A percentile compares a stretch with the other conserved stretches of the same genome.
These are phyloP conservation scores for Lumnitzera racemosa DNA, from an alignment of 345 rosid genomes.

Conservation along the genomic window DNA sequence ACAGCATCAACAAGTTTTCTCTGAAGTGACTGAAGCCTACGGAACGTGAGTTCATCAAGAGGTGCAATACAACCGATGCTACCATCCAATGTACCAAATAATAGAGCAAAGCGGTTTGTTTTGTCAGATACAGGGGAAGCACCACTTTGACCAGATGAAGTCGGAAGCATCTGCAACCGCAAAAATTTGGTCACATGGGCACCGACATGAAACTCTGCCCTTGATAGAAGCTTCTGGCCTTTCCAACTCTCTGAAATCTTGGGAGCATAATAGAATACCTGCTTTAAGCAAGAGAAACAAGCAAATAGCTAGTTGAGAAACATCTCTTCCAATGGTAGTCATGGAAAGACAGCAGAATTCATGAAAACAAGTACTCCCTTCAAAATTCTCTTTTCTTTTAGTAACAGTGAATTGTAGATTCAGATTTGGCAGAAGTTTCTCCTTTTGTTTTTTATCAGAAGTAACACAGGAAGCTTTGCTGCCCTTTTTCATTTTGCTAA, in stretches of 20 bases:
- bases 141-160: conserved; percentile 41
- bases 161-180: conserved; percentile 82
- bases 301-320: neutral
- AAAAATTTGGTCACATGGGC: conserved; percentile 86
- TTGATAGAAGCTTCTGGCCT: conserved; percentile 91
- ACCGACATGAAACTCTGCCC: conserved; percentile 92
- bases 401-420: too few species aligned
- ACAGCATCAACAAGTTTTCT: conserved; percentile 83
- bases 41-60: conserved; percentile 87
- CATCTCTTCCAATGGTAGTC: too few species aligned
- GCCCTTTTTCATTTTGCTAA: too few species aligned
- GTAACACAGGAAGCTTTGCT: too few species aligned
- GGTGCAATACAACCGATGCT: conserved; percentile 93
- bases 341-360: too few species aligned
- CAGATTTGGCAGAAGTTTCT: too few species aligned
- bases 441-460: too few species aligned
- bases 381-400: too few species aligned
- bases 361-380: too few species aligned
- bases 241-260: conserved; percentile 98
- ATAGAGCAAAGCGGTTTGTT: conserved; percentile 79
- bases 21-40: conserved; percentile 89
- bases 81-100: conserved; percentile 92
- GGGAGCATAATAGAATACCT: conserved; percentile 94
- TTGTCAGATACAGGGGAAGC: conserved; percentile 60
- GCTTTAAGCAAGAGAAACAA: conserved; percentile 8